Percentiles rank a stretch among this genome's conserved stretches.
These are phyloP conservation scores for Xylaria flabelliformis DNA, from an alignment of 495 filamentous ascomycete species.

Conservation along the genomic window DNA sequence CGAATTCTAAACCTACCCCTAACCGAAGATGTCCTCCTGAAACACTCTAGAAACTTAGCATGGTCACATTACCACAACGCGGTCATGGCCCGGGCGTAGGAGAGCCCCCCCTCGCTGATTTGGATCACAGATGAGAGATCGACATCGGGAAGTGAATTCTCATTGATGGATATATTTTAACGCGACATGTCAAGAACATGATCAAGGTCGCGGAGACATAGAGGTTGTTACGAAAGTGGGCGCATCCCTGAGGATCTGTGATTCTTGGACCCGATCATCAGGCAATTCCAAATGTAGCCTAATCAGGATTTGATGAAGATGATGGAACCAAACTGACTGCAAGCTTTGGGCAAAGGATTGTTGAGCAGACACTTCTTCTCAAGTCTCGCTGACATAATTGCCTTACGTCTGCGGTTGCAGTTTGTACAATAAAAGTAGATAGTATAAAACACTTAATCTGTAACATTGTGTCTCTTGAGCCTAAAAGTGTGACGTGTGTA, in stretches of 20 bases:
- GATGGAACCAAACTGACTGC: constrained; percentile 4
- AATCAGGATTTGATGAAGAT: background rate
- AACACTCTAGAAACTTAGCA: constrained; percentile 72
- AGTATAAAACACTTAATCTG: constrained; percentile 19
- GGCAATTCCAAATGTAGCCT: background rate
- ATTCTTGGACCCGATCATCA: background rate
- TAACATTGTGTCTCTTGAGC: background rate
- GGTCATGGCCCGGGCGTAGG: constrained; percentile 35
- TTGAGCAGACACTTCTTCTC: background rate
- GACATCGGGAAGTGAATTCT: background rate
- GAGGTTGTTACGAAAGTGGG: background rate
- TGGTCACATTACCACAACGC: constrained; percentile 69
- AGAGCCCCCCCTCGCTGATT: background rate
- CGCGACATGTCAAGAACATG: background rate
- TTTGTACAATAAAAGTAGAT: constrained; percentile 27
- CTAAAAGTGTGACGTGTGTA: background rate
- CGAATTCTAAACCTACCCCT: constrained; percentile 71
- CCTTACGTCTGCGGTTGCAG: background rate
- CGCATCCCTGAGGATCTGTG: background rate
- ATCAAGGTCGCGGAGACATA: background rate
- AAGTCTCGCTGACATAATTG: background rate
- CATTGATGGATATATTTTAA: background rate
- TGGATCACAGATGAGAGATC: background rate
- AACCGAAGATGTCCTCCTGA: constrained; percentile 71
- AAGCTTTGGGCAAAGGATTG: background rate